Evolutionary conservation across 352 stramenopile genomes (phyloP), one percentile per base, ranked within the genome.

Genomic region (Phytophthora pistaciae): DNA sequence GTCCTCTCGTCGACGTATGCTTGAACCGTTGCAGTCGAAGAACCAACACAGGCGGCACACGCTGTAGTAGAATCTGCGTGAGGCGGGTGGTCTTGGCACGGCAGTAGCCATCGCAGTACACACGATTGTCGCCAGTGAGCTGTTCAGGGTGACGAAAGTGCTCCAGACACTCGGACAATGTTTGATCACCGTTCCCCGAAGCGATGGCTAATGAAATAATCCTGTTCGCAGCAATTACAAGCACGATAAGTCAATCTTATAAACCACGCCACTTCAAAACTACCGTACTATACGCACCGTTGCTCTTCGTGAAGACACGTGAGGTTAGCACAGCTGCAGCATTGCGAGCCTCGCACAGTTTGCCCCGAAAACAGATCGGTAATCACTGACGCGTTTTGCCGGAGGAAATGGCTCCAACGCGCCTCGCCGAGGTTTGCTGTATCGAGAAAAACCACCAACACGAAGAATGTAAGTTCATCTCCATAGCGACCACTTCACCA

Each of bases 321-420:
- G 27, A 96, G 72, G 25, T 81, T 88, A 18, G 82, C 77, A 62
- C 89, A 96, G n/a, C 77, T 84, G 61, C 82, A 84, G 64, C 89
- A 96, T 50, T 91, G 84, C 4, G 85, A 93, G 14, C 90, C 90
- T 11, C 86, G 85, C n/a, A 95, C 88, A 33, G 80, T 91, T 69
- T 96, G 88, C 0, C 83, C 84, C 4, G 75, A 80, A 57, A 95
- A 96, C 16, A 93, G 36, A 48, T 88, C 68, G 0, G 87, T 91
- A 56, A 96, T 85, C 20, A 91, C 78, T 9, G 87, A 95, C 0
- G 79, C 55, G 61, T 94, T 91, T 14, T 82, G 66, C 14, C 73
- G 65, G n/a, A 91, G 54, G 42, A 90, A 92, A 11, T 81, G 65
- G 27, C 78, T 74, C 86, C 87, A 95, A 20, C 76, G 75, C 13